phyloP scores from a whole-genome alignment of 1,284 basidiomycete species.

The Anthracocystis walkeri region DNA sequence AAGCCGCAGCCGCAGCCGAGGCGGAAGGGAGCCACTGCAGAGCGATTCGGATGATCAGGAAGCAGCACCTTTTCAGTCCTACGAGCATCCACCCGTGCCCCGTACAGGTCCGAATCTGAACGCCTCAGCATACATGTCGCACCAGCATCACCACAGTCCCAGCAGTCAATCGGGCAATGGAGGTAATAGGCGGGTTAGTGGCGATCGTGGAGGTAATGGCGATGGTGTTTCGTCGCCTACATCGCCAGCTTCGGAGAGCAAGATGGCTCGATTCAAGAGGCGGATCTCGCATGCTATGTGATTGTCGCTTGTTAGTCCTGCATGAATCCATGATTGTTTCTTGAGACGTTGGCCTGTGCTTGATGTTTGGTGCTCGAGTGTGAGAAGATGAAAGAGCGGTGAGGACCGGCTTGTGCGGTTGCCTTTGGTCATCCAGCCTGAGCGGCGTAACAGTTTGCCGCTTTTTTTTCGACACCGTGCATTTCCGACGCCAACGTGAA shows the following conservation, averaged over 20 bases:
- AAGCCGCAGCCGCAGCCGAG: constrained; percentile 35
- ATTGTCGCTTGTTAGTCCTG: background rate
- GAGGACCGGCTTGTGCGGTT: too few relatives aligned
- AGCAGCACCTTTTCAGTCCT: constrained; percentile 29
- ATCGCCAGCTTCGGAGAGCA: constrained; percentile 26
- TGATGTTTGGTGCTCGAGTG: background rate
- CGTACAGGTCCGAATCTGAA: constrained; percentile 48
- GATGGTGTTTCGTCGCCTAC: constrained; percentile 10
- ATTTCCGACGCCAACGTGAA: too few relatives aligned
- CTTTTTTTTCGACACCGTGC: too few relatives aligned
- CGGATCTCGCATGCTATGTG: constrained; percentile 42
- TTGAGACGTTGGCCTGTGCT: background rate
- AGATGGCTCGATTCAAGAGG: constrained; percentile 41
- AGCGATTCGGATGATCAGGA: constrained; percentile 33
- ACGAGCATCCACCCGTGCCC: constrained; percentile 26
- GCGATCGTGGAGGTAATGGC: background rate
- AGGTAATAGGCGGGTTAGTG: constrained; percentile 13
- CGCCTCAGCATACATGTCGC: constrained; percentile 42
- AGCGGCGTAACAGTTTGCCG: too few relatives aligned
- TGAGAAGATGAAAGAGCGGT: background rate
- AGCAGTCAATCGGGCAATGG: background rate
- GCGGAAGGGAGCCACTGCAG: constrained; percentile 18
- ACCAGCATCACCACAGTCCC: constrained; percentile 24
- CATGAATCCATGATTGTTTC: background rate
- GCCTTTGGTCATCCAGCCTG: too few relatives aligned